Conservation (phyloP, 2,329 filamentous ascomycete species). For the Emergomyces pasteurianus region DNA sequence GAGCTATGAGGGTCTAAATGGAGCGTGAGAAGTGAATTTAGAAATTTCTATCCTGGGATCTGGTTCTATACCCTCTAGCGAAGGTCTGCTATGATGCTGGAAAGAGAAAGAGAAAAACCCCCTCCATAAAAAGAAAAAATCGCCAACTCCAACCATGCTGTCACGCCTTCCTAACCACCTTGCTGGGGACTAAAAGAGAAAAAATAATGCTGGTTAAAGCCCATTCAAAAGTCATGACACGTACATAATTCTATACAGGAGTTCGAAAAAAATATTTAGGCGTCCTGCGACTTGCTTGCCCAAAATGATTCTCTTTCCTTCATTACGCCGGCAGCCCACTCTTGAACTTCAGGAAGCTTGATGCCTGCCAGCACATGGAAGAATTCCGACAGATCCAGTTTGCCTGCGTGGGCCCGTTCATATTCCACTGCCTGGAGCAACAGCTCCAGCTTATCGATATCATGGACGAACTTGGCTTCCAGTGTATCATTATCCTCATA, state of each 20-base stretch:
- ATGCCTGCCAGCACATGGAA: slow-evolving; percentile 64
- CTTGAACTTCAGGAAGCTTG: slow-evolving; percentile 62
- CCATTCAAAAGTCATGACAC: neutral
- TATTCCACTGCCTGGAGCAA: slow-evolving; percentile 95
- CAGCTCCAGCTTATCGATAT: slow-evolving; percentile 94
- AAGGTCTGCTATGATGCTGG: neutral
- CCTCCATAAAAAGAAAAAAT: neutral
- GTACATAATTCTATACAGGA: neutral
- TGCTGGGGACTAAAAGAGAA: neutral
- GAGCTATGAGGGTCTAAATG: neutral
- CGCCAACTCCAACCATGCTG: neutral
- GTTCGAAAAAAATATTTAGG: neutral
- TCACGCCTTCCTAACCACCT: neutral
- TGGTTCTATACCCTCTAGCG: neutral
- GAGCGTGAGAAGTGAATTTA: neutral
- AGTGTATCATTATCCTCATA: slow-evolving; percentile 80
- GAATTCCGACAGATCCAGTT: slow-evolving; percentile 75
- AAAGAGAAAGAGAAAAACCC: neutral
- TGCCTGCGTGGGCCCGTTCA: slow-evolving; percentile 56
- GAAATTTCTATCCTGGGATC: neutral
- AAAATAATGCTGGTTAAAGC: neutral
- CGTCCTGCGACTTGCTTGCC: slow-evolving; percentile 34
- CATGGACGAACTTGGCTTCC: slow-evolving; percentile 84
- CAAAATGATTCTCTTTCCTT: slow-evolving; percentile 65
- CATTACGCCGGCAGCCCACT: slow-evolving; percentile 67